Percentiles rank a stretch among this genome's conserved stretches.
phyloP scores from a whole-genome alignment of 345 rosid genomes.

The Cardamine occulta region DNA sequence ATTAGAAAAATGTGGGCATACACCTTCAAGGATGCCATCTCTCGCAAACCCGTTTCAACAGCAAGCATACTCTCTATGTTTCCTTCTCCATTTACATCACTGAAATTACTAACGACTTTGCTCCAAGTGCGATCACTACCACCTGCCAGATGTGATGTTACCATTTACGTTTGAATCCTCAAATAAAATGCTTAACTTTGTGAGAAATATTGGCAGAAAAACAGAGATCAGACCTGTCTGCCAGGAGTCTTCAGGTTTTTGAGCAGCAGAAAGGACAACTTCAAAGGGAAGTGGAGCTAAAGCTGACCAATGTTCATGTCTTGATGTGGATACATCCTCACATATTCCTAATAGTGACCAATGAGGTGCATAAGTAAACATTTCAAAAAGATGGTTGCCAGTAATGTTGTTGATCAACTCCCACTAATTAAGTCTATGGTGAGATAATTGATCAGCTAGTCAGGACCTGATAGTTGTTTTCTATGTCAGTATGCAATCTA shows the following conservation, averaged over 20 bases:
- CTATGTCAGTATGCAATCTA: constrained; percentile 5
- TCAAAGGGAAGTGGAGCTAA: constrained; percentile 97
- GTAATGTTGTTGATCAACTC: constrained; percentile 4
- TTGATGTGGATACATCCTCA: constrained; percentile 70
- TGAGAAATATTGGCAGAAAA: not conserved
- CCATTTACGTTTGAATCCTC: not conserved
- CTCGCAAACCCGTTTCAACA: constrained; percentile 94
- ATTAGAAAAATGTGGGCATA: constrained; percentile 10
- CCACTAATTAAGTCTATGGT: not conserved
- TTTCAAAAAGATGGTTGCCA: constrained; percentile 10
- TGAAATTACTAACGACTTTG: constrained; percentile 69
- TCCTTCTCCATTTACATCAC: constrained; percentile 91
- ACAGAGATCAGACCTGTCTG: constrained; percentile 52
- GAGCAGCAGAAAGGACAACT: constrained; percentile 94
- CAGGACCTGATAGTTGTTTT: not conserved
- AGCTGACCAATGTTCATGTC: constrained; percentile 95
- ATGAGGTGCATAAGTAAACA: constrained; percentile 17
- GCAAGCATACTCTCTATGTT: constrained; percentile 96
- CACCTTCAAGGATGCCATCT: constrained; percentile 94
- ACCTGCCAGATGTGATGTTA: constrained; percentile 46
- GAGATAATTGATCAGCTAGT: not conserved
- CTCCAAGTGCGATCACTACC: constrained; percentile 62
- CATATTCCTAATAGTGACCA: constrained; percentile 58
- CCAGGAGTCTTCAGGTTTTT: constrained; percentile 85
- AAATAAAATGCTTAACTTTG: not conserved